Evolutionary conservation across 441 rosid genomes (phyloP).

Genomic region (Bruguiera hainesii): DNA sequence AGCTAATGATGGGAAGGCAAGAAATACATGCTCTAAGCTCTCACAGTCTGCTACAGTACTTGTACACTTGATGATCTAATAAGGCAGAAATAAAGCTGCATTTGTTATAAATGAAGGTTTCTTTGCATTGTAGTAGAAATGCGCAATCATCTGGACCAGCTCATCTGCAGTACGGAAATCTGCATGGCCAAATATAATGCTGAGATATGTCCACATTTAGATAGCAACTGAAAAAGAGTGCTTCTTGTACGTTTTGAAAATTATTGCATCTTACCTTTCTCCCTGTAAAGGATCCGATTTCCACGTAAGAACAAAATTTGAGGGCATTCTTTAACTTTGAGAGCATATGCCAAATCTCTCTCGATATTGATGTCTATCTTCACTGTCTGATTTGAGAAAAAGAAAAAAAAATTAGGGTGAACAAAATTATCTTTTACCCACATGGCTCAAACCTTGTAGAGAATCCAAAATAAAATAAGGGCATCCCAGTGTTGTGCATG

Average conservation of each 20-base stretch:
- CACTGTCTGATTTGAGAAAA: slow-evolving; percentile 55
- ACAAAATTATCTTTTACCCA: slow-evolving; percentile 9
- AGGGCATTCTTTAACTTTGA: slow-evolving; percentile 76
- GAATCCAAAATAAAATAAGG: slow-evolving; percentile 7
- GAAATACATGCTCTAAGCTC: neutral
- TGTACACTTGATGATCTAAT: slow-evolving; percentile 23
- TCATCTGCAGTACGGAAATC: slow-evolving; percentile 73
- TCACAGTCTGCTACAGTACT: neutral
- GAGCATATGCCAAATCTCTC: slow-evolving; percentile 88
- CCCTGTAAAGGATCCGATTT: slow-evolving; percentile 61
- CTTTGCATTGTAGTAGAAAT: slow-evolving; percentile 86
- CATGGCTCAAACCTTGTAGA: slow-evolving; percentile 7
- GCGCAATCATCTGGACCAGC: slow-evolving; percentile 82
- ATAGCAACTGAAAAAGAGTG: slow-evolving; percentile 7
- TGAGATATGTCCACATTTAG: neutral
- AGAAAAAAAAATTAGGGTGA: slow-evolving; percentile 5
- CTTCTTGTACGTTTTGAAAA: neutral
- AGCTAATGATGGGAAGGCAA: neutral
- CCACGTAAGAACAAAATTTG: slow-evolving; percentile 78
- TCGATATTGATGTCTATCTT: slow-evolving; percentile 83
- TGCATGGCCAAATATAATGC: slow-evolving; percentile 27
- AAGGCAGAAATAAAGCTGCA: slow-evolving; percentile 32
- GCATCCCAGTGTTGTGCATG: too few species aligned
- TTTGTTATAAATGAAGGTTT: slow-evolving; percentile 65
- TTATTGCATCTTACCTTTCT: slow-evolving; percentile 49